These are phyloP conservation scores for Euphorbia peplus DNA, from an alignment of 345 rosid species.

Conservation along the genomic window DNA sequence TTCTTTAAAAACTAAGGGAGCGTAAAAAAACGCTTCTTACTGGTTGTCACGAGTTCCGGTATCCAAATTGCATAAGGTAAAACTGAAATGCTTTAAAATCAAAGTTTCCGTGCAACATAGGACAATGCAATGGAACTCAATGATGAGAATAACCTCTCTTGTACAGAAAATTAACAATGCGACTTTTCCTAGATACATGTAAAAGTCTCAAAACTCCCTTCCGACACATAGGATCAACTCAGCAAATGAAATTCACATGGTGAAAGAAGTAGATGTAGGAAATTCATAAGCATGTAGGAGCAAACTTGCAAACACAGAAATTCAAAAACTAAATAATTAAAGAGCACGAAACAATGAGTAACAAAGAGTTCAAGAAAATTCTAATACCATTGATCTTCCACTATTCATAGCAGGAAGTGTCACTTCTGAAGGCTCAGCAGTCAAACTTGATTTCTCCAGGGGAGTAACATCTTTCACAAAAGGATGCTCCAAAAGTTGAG, in stretches of 20 bases:
- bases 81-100: too few species aligned
- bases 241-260: neutral
- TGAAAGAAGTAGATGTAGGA: neutral
- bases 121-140: neutral
- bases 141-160: neutral
- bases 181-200: neutral
- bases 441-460: conserved; percentile 46
- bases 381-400: conserved; percentile 57
- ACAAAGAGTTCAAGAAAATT: conserved; percentile 1
- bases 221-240: neutral
- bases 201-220: neutral
- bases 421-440: conserved; percentile 40
- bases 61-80: too few species aligned
- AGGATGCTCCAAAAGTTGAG: conserved; percentile 53
- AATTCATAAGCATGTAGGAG: neutral
- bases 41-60: too few species aligned
- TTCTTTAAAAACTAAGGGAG: too few species aligned
- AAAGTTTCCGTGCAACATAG: too few species aligned
- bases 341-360: neutral
- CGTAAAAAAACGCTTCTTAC: too few species aligned
- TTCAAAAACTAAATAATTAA: neutral
- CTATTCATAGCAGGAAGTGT: conserved; percentile 38
- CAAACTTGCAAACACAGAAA: neutral
- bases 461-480: conserved; percentile 55
- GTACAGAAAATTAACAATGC: neutral